A percentile compares a stretch with the other conserved stretches of the same genome.
These are phyloP conservation scores for Ganoderma leucocontextum DNA, from an alignment of 1,284 basidiomycete species.

Conservation along the genomic window DNA sequence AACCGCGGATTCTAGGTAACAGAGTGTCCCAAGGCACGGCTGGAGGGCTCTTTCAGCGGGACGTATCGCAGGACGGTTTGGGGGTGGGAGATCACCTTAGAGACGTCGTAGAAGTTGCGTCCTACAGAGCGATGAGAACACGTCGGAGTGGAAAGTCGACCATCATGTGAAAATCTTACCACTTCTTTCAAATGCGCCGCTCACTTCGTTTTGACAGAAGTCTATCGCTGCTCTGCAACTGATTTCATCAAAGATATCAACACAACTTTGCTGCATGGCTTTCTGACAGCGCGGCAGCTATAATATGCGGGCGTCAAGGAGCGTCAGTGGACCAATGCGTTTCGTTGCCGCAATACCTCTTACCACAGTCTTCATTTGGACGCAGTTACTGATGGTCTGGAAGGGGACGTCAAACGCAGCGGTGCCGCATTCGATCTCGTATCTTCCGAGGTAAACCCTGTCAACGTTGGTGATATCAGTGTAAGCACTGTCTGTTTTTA, in stretches of 20 bases:
- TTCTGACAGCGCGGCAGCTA: conserved; percentile 65
- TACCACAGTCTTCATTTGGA: conserved; percentile 67
- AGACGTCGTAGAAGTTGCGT: conserved; percentile 76
- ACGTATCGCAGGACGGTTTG: neutral
- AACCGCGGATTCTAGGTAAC: conserved; percentile 60
- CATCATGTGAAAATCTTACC: conserved; percentile 42
- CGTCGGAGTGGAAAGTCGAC: conserved; percentile 26
- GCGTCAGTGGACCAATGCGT: neutral
- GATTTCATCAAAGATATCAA: conserved; percentile 66
- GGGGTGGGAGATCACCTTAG: conserved; percentile 54
- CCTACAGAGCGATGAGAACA: conserved; percentile 44
- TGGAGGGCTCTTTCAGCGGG: conserved; percentile 32
- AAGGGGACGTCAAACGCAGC: conserved; percentile 63
- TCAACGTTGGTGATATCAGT: neutral
- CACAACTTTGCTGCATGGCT: conserved; percentile 55
- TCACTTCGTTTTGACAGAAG: conserved; percentile 71
- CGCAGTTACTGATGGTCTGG: conserved; percentile 63
- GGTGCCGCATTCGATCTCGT: conserved; percentile 68
- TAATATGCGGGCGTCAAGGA: neutral
- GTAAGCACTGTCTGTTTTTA: neutral
- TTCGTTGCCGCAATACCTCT: conserved; percentile 33
- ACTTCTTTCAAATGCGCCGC: conserved; percentile 57
- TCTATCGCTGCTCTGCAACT: conserved; percentile 65
- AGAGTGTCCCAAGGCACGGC: conserved; percentile 61
- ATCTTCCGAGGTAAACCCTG: conserved; percentile 68